phyloP scores from a whole-genome alignment of 345 rosid species.

The Populus nigra region DNA sequence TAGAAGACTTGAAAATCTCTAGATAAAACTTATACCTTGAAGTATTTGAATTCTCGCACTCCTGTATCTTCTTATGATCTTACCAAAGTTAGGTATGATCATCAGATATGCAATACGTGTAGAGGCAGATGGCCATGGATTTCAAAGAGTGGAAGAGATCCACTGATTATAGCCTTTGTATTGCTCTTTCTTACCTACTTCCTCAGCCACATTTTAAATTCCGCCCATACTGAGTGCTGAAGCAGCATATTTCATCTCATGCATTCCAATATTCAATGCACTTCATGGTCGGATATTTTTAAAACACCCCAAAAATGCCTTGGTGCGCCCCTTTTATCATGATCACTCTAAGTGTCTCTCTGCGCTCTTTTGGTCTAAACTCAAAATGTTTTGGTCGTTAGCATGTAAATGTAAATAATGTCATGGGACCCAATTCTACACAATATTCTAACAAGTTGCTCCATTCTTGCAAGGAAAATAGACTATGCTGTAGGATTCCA shows the following conservation, averaged over 20 bases:
- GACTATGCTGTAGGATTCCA: too few relatives aligned
- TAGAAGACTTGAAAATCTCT: background rate
- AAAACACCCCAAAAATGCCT: background rate
- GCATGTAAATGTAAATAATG: too few relatives aligned
- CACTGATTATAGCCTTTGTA: constrained; percentile 1
- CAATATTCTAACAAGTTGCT: too few relatives aligned
- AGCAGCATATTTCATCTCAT: background rate
- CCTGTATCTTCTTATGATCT: background rate
- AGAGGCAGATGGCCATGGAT: background rate
- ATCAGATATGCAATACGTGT: background rate
- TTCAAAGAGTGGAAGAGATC: background rate
- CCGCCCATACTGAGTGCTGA: background rate
- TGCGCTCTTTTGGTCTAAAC: too few relatives aligned
- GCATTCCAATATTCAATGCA: constrained; percentile 22
- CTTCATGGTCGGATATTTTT: background rate
- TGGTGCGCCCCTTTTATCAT: background rate
- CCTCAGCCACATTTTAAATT: background rate
- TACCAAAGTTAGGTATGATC: background rate
- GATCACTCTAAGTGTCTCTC: too few relatives aligned
- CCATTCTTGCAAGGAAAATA: too few relatives aligned
- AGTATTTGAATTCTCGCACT: background rate
- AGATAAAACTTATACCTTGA: background rate
- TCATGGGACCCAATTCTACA: too few relatives aligned
- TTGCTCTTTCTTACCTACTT: background rate
- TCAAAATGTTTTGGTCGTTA: too few relatives aligned